A percentile compares a stretch with the other conserved stretches of the same genome.
Evolutionary conservation across 768 basidiomycete species (phyloP).

Genomic region (Krasilnikovozyma curviuscula): DNA sequence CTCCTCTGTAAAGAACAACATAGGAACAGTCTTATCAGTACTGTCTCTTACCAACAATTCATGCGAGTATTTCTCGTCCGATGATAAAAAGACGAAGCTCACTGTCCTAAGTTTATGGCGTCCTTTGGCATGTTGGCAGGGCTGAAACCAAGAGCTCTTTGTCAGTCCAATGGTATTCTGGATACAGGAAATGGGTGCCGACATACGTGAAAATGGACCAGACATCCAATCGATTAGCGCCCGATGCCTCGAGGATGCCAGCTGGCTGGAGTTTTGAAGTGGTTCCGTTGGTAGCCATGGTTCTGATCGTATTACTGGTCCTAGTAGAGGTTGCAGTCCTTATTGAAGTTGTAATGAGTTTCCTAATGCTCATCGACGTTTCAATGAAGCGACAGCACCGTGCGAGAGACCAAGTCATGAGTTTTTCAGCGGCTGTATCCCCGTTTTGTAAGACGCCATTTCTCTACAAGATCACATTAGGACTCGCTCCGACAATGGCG

Average conservation of each 20-base stretch:
- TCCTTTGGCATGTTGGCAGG: constrained; percentile 71
- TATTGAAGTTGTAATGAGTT: no score
- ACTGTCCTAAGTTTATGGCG: constrained; percentile 83
- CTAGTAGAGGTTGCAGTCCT: no score
- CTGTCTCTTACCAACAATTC: background rate
- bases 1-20: constrained; percentile 59
- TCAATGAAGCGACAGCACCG: no score
- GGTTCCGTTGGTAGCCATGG: no score
- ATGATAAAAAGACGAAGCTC: constrained; percentile 2
- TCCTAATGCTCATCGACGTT: no score
- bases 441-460: no score
- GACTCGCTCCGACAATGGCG: no score
- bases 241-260: constrained; percentile 1
- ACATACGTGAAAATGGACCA: constrained; percentile 49
- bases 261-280: no score
- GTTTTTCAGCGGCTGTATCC: no score
- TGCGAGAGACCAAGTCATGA: no score
- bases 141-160: constrained; percentile 30
- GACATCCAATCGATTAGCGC: constrained; percentile 39
- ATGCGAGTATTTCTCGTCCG: background rate
- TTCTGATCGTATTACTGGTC: no score
- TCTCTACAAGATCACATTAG: no score
- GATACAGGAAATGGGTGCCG: background rate
- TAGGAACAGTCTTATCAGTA: constrained; percentile 30
- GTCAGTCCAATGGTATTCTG: constrained; percentile 4